These are phyloP conservation scores for Discostella pseudostelligera DNA, from an alignment of 108 stramenopile species.

Conservation along the genomic window DNA sequence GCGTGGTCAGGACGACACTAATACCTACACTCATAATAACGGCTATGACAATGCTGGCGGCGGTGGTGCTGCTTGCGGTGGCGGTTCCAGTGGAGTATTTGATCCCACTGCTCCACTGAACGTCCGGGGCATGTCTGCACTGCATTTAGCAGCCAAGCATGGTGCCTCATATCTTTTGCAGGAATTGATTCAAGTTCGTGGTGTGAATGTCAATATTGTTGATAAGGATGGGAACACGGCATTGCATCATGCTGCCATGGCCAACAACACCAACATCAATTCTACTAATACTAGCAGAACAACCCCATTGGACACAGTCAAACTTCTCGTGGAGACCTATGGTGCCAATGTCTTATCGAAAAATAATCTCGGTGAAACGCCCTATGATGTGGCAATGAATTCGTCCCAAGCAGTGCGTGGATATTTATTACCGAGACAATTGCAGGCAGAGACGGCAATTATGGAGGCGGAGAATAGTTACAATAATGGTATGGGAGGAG, in stretches of 20 bases:
- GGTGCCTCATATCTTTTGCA: conserved; percentile 38
- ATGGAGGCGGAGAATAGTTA: conserved; percentile 33
- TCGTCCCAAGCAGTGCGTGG: conserved; percentile 62
- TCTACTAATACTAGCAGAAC: conserved; percentile 5
- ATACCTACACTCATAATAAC: too few species aligned
- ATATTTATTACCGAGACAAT: conserved; percentile 78
- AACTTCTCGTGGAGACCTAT: conserved; percentile 62
- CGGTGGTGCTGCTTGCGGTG: conserved; percentile 20
- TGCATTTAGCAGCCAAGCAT: conserved; percentile 67
- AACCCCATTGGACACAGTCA: conserved; percentile 39
- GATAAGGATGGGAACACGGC: conserved; percentile 73
- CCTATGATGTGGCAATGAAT: conserved; percentile 73
- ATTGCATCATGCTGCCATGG: conserved; percentile 68
- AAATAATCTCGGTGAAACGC: conserved; percentile 66
- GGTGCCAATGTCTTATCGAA: conserved; percentile 53
- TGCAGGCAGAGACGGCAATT: conserved; percentile 83
- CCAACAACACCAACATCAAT: conserved; percentile 22
- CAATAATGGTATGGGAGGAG: neutral
- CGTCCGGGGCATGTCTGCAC: conserved; percentile 53
- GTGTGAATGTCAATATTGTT: conserved; percentile 43
- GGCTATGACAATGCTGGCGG: conserved; percentile 12
- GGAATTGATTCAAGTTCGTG: conserved; percentile 49
- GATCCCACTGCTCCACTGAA: conserved; percentile 28
- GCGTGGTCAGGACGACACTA: conserved; percentile 14
- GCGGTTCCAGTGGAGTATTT: neutral